Base-by-base conservation (phyloP, 495 filamentous ascomycete species). In the Oidiodendron maius region DNA sequence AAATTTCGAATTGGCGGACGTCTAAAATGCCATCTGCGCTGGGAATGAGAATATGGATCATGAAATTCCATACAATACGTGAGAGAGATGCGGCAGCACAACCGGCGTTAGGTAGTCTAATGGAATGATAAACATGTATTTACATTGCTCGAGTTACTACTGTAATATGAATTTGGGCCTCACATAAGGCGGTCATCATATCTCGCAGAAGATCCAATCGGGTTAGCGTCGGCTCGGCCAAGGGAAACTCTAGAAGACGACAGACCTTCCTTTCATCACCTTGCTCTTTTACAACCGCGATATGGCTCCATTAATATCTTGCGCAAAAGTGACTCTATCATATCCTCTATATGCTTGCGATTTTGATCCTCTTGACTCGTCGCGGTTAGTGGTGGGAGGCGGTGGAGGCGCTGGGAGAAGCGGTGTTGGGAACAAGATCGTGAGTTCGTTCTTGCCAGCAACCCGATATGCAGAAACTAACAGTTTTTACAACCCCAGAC, bases 261-360 rank as follows among this genome's bases (percentile, higher is more conserved):
- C n/a, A n/a, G n/a, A n/a, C n/a, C n/a, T n/a, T n/a, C n/a, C 26
- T 30, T 30, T 30, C 26, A 30, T 30, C 12, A 5, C 5, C 26
- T 30, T 30, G 5, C 26, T 30, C 5, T 30, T 5, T 30, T 12
- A 30, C n/a, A 30, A 30, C 12, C 12, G 26, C 5, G 39, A 35
- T n/a, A 77, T 77, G 72, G 61, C 81, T 49, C 76, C 78, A 20
- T 63, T 68, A 40, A 65, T 82, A 37, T 62, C 76, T 45, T 79
- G 70, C 23, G 77, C 84, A 44, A 89, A 83, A 62, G 66, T 80
- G 48, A 88, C 80, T 15, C 76, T 95, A 46, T 78, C 80, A 18
- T 96, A 91, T 61, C 91, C 93, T n/a, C 74, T 96, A 34, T 96
- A 88, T 64, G 78, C 87, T 16, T 86, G 85, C 53, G 91, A 89